phyloP scores from a whole-genome alignment of 129 eudicot genomes.

The Artemisia argyi region DNA sequence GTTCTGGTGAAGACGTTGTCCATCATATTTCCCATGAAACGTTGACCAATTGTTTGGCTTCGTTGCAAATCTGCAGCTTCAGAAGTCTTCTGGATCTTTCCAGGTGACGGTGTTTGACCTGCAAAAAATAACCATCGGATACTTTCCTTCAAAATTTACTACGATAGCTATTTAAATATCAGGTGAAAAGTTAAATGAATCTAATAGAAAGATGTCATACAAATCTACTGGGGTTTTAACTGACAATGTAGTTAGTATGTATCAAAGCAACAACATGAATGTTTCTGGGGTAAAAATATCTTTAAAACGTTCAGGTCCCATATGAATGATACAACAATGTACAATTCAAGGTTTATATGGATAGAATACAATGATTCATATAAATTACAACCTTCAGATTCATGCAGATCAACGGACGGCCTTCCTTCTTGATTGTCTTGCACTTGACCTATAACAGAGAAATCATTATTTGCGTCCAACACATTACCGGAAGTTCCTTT shows the following conservation, averaged over 20 bases:
- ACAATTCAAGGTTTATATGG: background rate
- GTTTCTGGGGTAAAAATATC: background rate
- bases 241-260: too few relatives aligned
- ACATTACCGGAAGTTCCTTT: background rate
- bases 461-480: conserved; percentile 9
- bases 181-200: background rate
- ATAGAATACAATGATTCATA: background rate
- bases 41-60: conserved; percentile 85
- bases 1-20: conserved; percentile 71
- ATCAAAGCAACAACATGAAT: too few relatives aligned
- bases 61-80: conserved; percentile 60
- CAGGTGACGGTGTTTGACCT: conserved; percentile 71
- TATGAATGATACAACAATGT: conserved; percentile 1
- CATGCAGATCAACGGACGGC: conserved; percentile 42
- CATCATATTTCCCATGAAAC: conserved; percentile 95
- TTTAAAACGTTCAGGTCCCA: background rate
- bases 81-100: conserved; percentile 48
- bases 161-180: conserved; percentile 14
- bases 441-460: conserved; percentile 35
- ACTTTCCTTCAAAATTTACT: background rate
- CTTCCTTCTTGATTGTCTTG: conserved; percentile 46
- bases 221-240: too few relatives aligned
- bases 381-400: conserved; percentile 58
- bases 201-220: too few relatives aligned
- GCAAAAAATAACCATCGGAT: conserved; percentile 24